Conservation (phyloP, 768 basidiomycete species). For the Podaxis carcinomalis region DNA sequence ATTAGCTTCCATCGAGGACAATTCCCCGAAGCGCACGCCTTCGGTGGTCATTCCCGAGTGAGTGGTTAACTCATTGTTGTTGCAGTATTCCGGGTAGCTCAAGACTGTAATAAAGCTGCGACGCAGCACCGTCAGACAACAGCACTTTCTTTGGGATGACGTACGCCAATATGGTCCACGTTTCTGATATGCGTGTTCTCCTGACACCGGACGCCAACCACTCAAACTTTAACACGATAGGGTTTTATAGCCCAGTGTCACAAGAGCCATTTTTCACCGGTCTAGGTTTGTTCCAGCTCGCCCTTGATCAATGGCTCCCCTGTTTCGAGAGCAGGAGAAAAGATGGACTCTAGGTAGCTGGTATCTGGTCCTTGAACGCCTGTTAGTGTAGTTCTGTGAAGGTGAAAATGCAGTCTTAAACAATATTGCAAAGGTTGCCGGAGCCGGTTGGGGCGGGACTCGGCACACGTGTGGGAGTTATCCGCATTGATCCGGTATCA, state of each 20-base stretch:
- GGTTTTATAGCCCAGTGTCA: conserved; percentile 45
- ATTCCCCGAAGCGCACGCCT: conserved; percentile 38
- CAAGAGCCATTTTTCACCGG: conserved; percentile 44
- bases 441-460: too few species aligned
- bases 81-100: background rate
- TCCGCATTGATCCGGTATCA: too few species aligned
- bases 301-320: conserved; percentile 45
- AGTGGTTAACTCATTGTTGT: conserved; percentile 6
- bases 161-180: conserved; percentile 45
- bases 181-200: conserved; percentile 43
- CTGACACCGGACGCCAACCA: conserved; percentile 45
- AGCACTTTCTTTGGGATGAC: conserved; percentile 42
- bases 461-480: too few species aligned
- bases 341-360: background rate
- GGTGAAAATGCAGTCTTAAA: too few species aligned
- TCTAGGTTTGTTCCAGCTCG: conserved; percentile 40
- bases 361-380: background rate
- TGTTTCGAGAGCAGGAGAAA: conserved; percentile 24
- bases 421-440: too few species aligned
- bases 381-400: too few species aligned
- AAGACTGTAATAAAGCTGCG: conserved; percentile 26
- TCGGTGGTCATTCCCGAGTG: conserved; percentile 34
- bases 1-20: conserved; percentile 42
- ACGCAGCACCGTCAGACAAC: conserved; percentile 24
- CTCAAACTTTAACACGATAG: conserved; percentile 42